Evolutionary conservation across 2,329 filamentous ascomycete genomes (phyloP), one percentile per base, ranked within the genome.

Genomic region (Claviceps paspali): DNA sequence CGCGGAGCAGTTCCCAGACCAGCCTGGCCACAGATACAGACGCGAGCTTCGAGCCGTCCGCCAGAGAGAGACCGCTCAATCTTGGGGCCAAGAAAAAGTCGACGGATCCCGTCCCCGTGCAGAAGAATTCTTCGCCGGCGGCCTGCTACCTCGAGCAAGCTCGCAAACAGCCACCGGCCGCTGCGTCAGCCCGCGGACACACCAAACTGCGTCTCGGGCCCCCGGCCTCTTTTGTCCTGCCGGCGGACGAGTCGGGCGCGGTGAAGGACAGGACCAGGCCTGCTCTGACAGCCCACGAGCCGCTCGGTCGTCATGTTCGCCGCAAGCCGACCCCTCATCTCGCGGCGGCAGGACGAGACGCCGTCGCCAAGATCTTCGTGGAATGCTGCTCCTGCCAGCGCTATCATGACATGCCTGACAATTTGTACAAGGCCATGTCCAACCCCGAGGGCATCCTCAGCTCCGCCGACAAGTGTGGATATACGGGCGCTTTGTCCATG

Each of bases 401-500:
- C 54, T 76, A 72, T 51, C 73, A 78, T 47, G 75, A 79, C 51
- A 70, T 79, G 68, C 75, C 75, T 4, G 70, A 67, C 35, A 68
- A 70, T 38, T 60, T 79, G 17, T 79, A 79, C 51, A 70, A 76
- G 47, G 73, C 69, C 50, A 78, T 79, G 73, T 67, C 68, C 5
- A 68, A 68, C 43, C 71, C 73, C 0, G 66, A 73, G 33, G 63
- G 63, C 4, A 56, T 73, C 10, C 61, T 77, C 10, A 63, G 65
- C 14, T 33, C 48, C 37, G 67, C 70, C 34, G 61, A 62, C 38
- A 54, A 57, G 22, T 54, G 66, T 5, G 70, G 70, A 1, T 70
- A 74, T 30, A 64, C 64, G 29, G 72, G 72, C 1, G 59, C 67
- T 6, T 64, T 77, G 31, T 73, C 67, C 7, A 76, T 75, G 44